These are phyloP conservation scores for Botrytis porri DNA, from an alignment of 2,329 filamentous ascomycete species.

Conservation along the genomic window DNA sequence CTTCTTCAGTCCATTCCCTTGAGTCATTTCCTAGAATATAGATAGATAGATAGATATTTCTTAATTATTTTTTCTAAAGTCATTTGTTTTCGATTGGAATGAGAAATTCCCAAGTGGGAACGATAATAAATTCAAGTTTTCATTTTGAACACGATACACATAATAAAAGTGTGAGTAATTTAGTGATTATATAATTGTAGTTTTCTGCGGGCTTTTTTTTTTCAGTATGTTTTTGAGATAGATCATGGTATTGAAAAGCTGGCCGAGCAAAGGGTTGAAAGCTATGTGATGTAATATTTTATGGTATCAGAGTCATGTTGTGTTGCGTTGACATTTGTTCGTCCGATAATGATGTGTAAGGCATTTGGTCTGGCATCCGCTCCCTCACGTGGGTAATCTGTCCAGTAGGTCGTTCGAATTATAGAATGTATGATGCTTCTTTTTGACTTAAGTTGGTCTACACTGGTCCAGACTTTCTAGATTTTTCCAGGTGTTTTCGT, in stretches of 20 bases:
- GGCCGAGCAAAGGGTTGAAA: neutral
- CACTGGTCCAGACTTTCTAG: too few relatives aligned
- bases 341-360: neutral
- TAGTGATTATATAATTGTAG: neutral
- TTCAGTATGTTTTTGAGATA: neutral
- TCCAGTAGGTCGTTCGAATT: neutral
- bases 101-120: neutral
- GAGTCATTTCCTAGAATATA: neutral
- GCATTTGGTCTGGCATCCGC: neutral
- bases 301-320: neutral
- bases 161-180: neutral
- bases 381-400: neutral
- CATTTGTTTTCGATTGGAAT: neutral
- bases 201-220: neutral
- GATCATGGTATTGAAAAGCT: neutral
- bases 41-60: neutral
- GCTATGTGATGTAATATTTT: neutral
- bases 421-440: neutral
- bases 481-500: neutral
- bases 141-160: neutral
- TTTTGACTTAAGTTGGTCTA: too few relatives aligned
- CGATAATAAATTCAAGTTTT: neutral
- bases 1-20: neutral
- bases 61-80: neutral
- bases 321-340: neutral